Conservation (phyloP, 306 rosid species). For the Datisca glomerata region DNA sequence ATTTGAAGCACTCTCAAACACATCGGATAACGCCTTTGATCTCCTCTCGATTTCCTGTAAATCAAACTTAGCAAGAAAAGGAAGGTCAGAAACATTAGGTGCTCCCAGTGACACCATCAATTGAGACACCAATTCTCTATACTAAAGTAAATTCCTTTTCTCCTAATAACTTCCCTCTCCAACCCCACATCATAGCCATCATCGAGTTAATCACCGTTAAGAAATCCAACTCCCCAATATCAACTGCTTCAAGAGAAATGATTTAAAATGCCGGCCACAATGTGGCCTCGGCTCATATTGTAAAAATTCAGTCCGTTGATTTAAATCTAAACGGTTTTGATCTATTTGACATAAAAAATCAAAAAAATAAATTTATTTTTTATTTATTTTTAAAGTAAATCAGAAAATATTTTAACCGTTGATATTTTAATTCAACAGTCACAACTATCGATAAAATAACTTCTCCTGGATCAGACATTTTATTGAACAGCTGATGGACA, state of each 20-base stretch:
- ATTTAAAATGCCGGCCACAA: no score
- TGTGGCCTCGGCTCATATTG: no score
- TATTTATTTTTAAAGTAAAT: no score
- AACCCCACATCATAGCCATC: conserved; percentile 2
- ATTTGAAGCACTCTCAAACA: neutral
- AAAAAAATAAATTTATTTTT: no score
- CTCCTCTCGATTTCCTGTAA: conserved; percentile 6
- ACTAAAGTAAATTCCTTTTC: neutral
- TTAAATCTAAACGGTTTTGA: no score
- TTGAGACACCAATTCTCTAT: neutral
- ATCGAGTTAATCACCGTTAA: neutral
- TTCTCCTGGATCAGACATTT: neutral
- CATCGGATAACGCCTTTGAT: neutral
- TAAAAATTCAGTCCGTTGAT: no score
- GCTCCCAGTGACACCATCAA: neutral
- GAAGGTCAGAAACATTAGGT: conserved; percentile 6
- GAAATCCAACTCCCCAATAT: neutral
- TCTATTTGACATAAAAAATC: no score
- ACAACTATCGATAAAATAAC: no score
- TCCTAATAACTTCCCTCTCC: neutral
- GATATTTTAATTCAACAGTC: no score
- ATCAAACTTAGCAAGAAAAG: conserved; percentile 1
- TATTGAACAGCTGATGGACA: neutral
- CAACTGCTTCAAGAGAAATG: no score
- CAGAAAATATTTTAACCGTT: no score